Conservation (phyloP, 2,329 filamentous ascomycete genomes). For the Colletotrichum australisinense region DNA sequence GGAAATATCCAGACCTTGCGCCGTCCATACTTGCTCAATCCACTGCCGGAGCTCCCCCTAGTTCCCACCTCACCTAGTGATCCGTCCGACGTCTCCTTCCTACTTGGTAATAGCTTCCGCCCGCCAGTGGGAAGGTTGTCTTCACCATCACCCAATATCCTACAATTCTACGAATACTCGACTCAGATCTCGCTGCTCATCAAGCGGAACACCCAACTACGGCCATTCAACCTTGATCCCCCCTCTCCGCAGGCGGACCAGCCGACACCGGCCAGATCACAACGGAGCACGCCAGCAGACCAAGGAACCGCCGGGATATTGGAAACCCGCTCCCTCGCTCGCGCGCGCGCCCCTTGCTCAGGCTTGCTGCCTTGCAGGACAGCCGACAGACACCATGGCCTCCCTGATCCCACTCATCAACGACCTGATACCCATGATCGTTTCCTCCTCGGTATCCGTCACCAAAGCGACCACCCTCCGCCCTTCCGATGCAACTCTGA, state of each 20-base stretch:
- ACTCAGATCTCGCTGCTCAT: background rate
- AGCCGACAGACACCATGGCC: slow-evolving; percentile 52
- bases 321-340: background rate
- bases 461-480: slow-evolving; percentile 51
- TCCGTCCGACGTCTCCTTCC: slow-evolving; percentile 33
- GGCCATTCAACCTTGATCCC: background rate
- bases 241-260: slow-evolving; percentile 2
- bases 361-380: background rate
- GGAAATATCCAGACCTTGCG: background rate
- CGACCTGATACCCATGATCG: slow-evolving; percentile 69
- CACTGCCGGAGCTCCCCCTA: slow-evolving; percentile 4
- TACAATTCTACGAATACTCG: background rate
- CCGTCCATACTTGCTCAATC: slow-evolving; percentile 1
- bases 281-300: slow-evolving; percentile 7
- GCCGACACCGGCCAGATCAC: slow-evolving; percentile 18
- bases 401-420: slow-evolving; percentile 66
- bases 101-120: slow-evolving; percentile 34
- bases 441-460: slow-evolving; percentile 68
- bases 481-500: slow-evolving; percentile 48
- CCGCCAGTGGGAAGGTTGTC: slow-evolving; percentile 21
- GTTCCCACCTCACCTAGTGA: slow-evolving; percentile 11
- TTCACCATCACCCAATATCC: background rate
- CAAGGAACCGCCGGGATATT: background rate
- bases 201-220: background rate
- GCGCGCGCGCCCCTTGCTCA: background rate